These are phyloP conservation scores for Talaromyces adpressus DNA, from an alignment of 495 filamentous ascomycete species.

Conservation along the genomic window DNA sequence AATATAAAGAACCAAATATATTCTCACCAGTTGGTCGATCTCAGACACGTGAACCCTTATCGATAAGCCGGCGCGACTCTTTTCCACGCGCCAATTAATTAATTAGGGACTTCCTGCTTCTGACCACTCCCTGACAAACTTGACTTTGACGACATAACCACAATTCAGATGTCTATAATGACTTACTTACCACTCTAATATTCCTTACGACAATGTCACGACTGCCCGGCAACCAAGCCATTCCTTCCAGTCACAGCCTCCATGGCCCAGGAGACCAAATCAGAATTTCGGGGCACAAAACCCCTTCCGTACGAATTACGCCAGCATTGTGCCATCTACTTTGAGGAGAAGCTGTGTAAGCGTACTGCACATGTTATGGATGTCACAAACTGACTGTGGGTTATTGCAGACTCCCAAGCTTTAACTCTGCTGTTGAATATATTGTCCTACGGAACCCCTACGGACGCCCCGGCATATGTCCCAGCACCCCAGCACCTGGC, in stretches of 20 bases:
- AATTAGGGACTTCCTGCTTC: not conserved
- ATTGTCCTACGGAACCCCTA: constrained; percentile 47
- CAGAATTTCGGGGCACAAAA: constrained; percentile 43
- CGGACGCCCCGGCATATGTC: constrained; percentile 35
- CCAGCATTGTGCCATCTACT: constrained; percentile 60
- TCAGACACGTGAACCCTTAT: not conserved
- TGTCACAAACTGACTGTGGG: constrained; percentile 8
- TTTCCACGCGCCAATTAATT: not conserved
- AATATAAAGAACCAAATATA: too few relatives aligned
- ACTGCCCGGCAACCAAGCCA: not conserved
- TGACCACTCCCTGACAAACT: not conserved
- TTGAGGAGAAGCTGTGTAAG: constrained; percentile 70
- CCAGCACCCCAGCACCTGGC: constrained; percentile 55
- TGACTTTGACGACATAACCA: not conserved
- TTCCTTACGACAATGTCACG: not conserved
- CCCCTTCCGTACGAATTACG: constrained; percentile 54
- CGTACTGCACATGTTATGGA: constrained; percentile 6
- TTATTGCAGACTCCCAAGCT: constrained; percentile 54
- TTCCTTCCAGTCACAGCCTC: constrained; percentile 13
- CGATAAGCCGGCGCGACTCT: constrained; percentile 1
- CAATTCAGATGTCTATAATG: not conserved
- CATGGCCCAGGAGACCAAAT: constrained; percentile 13
- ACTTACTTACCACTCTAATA: not conserved
- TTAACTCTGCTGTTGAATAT: constrained; percentile 61
- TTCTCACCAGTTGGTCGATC: too few relatives aligned